Evolutionary conservation across 2,329 filamentous ascomycete genomes (phyloP), one percentile per base, ranked within the genome.

Genomic region (Amauroascus niger): DNA sequence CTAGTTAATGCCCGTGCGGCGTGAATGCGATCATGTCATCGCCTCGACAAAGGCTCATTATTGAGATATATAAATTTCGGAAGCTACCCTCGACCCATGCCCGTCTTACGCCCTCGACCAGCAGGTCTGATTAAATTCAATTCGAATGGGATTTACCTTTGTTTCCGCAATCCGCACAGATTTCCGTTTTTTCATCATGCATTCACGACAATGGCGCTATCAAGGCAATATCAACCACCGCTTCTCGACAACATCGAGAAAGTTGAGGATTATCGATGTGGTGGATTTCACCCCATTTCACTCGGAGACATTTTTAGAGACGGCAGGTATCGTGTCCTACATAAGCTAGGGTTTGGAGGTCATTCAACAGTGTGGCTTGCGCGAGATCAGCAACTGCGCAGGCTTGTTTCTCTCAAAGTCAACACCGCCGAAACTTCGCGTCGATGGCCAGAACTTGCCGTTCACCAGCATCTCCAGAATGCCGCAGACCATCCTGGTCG

Each of bases 281-380:
- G 66, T 9, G 49, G 69, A 11, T 70, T 66, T 53, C 65, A 71
- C 53, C 66, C 68, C 30, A 58, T 70, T 14, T 51, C 52, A 1
- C 57, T 72, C 0, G 67, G 64, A 14, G 62, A 68, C 50, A 49
- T 16, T 11, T 58, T 70, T 8, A 57, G 60, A 22, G 24, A 62
- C 26, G 63, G 58, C 14, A 62, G 66, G 45, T 73, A 71, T 53
- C 64, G 62, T 49, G 57, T 73, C 22, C 40, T 69, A 2, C 65
- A 69, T 55, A 73, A 71, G 58, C 46, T 72, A 40, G 69, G 67
- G 18, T 64, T 59, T 58, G 69, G 67, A 53, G 63, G 63, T 1
- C 68, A 63, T 55, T 66, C 68, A 6, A 70, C 66, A 6, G 65
- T 70, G 33, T 71, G 68, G 68, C 60, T 62, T 46, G 64, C 62